Evolutionary conservation across 2,329 filamentous ascomycete species (phyloP).

Genomic region (Pseudogymnoascus sp.): DNA sequence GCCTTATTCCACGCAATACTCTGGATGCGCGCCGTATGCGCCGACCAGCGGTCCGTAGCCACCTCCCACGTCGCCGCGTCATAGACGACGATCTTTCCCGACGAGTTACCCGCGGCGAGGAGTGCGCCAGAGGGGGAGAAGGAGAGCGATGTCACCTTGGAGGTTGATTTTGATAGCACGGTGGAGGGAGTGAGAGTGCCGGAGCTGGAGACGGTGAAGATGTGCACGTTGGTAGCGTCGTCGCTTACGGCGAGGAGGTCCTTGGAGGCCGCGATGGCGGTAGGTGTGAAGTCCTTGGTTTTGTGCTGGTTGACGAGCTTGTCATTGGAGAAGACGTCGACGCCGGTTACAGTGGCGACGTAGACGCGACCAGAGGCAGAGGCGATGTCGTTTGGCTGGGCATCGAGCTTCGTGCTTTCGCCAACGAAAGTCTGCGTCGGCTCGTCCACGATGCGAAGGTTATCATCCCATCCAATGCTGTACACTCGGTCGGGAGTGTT

Average conservation of each 20-base stretch:
- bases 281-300: constrained; percentile 55
- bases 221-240: constrained; percentile 63
- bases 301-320: constrained; percentile 51
- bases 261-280: constrained; percentile 61
- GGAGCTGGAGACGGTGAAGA: constrained; percentile 56
- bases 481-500: constrained; percentile 58
- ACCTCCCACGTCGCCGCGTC: constrained; percentile 57
- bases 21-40: constrained; percentile 61
- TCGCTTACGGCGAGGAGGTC: constrained; percentile 67
- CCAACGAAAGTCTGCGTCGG: constrained; percentile 68
- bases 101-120: constrained; percentile 73
- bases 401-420: constrained; percentile 55
- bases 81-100: constrained; percentile 84
- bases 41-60: constrained; percentile 71
- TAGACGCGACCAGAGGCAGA: constrained; percentile 42
- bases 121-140: constrained; percentile 73
- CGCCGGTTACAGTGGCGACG: constrained; percentile 44
- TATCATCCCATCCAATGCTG: constrained; percentile 92
- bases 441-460: constrained; percentile 68
- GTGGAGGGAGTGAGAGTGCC: constrained; percentile 39
- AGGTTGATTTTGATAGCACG: constrained; percentile 56
- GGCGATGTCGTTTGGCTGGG: constrained; percentile 71
- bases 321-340: constrained; percentile 52
- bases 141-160: constrained; percentile 67
- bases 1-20: constrained; percentile 68